Percentiles rank a stretch among this genome's conserved stretches.
Evolutionary conservation across 345 rosid species (phyloP).

Genomic region (Clausena lansium): DNA sequence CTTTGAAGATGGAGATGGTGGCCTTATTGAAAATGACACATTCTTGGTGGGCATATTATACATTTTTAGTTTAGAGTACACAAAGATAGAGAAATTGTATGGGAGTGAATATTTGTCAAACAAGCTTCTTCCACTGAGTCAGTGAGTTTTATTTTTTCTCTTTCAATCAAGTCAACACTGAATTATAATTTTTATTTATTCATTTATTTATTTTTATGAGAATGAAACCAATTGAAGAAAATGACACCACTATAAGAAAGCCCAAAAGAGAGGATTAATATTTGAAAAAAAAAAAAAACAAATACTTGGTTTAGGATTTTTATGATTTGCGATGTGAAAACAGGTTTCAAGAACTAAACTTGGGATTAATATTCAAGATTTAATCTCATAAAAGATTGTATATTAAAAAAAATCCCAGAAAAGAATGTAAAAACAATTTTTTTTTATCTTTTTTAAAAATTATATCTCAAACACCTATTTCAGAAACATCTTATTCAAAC

Average conservation of each 20-base stretch:
- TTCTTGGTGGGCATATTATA: background rate
- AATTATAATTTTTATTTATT: no score
- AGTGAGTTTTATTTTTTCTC: background rate
- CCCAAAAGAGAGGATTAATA: background rate
- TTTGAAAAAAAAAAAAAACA: background rate
- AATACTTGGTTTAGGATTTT: background rate
- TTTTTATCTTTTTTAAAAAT: background rate
- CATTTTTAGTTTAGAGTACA: background rate
- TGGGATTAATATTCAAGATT: background rate
- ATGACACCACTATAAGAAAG: background rate
- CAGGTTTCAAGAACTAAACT: background rate
- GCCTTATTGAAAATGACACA: slow-evolving; percentile 17
- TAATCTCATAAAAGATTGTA: background rate
- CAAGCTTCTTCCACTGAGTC: background rate
- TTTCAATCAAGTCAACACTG: background rate
- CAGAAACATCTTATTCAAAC: background rate
- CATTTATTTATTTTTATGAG: background rate
- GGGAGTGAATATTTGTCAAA: background rate
- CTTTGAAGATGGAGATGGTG: slow-evolving; percentile 18
- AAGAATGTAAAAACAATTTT: background rate
- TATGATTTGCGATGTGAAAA: background rate
- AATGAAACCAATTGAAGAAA: slow-evolving; percentile 7
- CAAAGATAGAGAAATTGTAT: background rate
- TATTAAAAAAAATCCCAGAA: background rate
- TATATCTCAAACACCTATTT: background rate